Base-by-base conservation (phyloP, 2,329 filamentous ascomycete genomes). In the Beauveria sp. region DNA sequence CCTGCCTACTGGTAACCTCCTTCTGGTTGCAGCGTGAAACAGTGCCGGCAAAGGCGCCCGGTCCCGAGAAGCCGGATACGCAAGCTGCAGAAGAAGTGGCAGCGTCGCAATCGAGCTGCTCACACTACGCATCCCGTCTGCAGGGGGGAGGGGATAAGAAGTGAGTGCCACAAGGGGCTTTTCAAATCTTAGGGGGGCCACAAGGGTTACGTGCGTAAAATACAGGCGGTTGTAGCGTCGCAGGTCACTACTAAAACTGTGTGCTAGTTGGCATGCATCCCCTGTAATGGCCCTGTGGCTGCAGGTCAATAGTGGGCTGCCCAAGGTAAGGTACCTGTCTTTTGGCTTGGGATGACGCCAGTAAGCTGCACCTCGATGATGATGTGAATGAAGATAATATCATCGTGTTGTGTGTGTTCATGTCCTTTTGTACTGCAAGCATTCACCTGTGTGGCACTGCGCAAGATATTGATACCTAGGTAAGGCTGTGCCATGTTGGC, bases 1-100 rank as follows among this genome's bases (percentile, higher is more conserved):
- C 3, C 18, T 50, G 9, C 6, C 10, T 20, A 38, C 16, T 5
- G 34, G 34, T 38, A 14, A 38, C 34, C 34, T 14, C 30, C 10
- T n/a, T 14, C 47, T 9, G 53, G 38, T n/a, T 28, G 42, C 26
- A 26, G 3, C 6, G 8, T 30, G 40, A 45, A 45, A 43, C 52
- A 52, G 20, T 28, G 16, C 58, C 30, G 28, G 22, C 50, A 38
- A 38, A 38, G 34, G 5, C 34, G 34, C 34, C 34, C 52, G 52
- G 46, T 54, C 45, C 59, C 52, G 51, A 46, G 20, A 61, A 61
- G n/a, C 59, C 59, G 59, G 59, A 61, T 61, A 61, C 59, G 59
- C 52, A 61, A n/a, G 18, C n/a, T 24, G 34, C 59, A 56, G 52
- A 56, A 56, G 18, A 24, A 24, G 10, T 18, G 42, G 18, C 40